A percentile compares a stretch with the other conserved stretches of the same genome.
Evolutionary conservation across 2,329 filamentous ascomycete genomes (phyloP).

Genomic region (Colletotrichum salicis): DNA sequence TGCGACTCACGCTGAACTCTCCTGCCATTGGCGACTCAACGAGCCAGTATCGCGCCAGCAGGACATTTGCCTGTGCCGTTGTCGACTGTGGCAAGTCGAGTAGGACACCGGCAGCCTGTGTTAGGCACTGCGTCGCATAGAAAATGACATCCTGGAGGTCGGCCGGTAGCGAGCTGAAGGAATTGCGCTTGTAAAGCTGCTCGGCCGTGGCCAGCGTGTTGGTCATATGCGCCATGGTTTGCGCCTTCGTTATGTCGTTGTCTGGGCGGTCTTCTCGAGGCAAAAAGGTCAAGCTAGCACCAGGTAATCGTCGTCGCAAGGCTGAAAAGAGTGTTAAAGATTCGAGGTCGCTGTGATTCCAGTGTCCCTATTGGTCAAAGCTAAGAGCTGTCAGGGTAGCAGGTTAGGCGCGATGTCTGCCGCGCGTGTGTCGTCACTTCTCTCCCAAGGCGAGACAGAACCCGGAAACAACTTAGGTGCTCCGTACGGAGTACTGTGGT

Average conservation of each 20-base stretch:
- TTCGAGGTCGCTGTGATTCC: not conserved
- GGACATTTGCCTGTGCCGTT: constrained; percentile 84
- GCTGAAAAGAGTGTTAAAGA: constrained; percentile 13
- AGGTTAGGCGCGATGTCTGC: constrained; percentile 19
- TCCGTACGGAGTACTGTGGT: too few relatives aligned
- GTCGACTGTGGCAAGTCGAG: constrained; percentile 86
- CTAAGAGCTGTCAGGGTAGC: constrained; percentile 13
- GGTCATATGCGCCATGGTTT: constrained; percentile 44
- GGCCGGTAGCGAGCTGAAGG: constrained; percentile 68
- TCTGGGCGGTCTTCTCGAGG: not conserved
- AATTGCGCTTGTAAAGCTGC: constrained; percentile 70
- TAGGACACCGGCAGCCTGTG: constrained; percentile 82
- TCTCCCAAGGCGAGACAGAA: not conserved
- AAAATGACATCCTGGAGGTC: constrained; percentile 79
- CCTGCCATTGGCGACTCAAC: constrained; percentile 63
- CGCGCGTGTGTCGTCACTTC: constrained; percentile 28
- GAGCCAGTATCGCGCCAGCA: constrained; percentile 85
- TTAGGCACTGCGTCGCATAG: constrained; percentile 77
- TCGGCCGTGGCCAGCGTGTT: constrained; percentile 79
- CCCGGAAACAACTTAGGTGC: not conserved
- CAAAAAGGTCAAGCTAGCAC: not conserved
- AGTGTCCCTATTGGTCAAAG: constrained; percentile 25
- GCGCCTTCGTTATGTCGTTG: not conserved
- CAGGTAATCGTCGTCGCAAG: constrained; percentile 8
- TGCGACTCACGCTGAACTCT: constrained; percentile 64